Conservation (phyloP, 352 stramenopile genomes). For the Globisporangium parvum region DNA sequence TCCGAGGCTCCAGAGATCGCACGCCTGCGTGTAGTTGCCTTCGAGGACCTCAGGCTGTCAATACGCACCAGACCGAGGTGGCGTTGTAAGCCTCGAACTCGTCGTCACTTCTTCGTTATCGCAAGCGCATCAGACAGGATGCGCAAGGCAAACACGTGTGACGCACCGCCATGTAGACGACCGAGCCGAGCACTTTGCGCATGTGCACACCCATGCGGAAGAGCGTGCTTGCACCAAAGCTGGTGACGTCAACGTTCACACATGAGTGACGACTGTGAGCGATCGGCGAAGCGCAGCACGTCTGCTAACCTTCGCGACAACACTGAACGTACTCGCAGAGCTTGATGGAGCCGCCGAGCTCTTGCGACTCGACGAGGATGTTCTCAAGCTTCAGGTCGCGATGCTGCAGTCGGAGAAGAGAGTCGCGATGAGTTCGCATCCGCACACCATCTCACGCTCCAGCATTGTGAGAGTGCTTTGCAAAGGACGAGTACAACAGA, state of each 20-base stretch:
- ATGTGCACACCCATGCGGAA: slow-evolving; percentile 75
- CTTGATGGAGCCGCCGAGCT: slow-evolving; percentile 53
- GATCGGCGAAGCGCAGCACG: neutral
- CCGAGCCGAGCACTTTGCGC: slow-evolving; percentile 69
- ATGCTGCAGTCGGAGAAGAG: slow-evolving; percentile 27
- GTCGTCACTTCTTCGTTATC: no score
- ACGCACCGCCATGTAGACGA: slow-evolving; percentile 81
- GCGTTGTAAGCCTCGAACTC: neutral
- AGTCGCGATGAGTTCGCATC: neutral
- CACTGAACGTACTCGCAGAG: slow-evolving; percentile 62
- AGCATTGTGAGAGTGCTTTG: neutral
- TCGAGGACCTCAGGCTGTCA: slow-evolving; percentile 56
- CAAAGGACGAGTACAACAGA: neutral
- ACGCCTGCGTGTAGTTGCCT: slow-evolving; percentile 65
- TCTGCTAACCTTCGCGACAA: neutral
- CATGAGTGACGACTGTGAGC: neutral
- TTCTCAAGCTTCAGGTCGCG: slow-evolving; percentile 81
- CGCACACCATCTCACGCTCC: neutral
- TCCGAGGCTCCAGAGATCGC: slow-evolving; percentile 79
- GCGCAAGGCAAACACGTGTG: neutral
- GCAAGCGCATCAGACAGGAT: no score
- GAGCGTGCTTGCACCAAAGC: slow-evolving; percentile 72
- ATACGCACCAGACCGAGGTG: neutral
- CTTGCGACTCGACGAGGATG: slow-evolving; percentile 58
- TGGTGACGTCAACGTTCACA: no score